Percentiles rank a stretch among this genome's conserved stretches.
These are phyloP conservation scores for Seminavis robusta DNA, from an alignment of 108 stramenopile species.

Conservation along the genomic window DNA sequence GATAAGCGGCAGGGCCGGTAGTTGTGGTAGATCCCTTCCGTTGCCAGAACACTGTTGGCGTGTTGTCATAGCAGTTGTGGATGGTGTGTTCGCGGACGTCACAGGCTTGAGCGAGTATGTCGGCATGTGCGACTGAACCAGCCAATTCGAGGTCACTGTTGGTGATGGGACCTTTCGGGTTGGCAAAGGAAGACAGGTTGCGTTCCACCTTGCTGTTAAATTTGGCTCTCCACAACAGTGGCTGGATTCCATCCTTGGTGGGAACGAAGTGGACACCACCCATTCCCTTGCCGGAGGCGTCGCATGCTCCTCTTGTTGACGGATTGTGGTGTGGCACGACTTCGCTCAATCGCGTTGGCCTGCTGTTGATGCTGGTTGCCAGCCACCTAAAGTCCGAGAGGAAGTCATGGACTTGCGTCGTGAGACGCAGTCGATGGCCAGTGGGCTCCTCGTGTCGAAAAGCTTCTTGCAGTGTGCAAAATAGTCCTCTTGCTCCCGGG, in stretches of 20 bases:
- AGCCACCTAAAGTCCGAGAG: constrained; percentile 21
- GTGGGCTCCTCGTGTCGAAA: constrained; percentile 2
- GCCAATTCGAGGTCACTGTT: constrained; percentile 43
- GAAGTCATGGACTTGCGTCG: constrained; percentile 3
- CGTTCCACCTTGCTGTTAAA: constrained; percentile 22
- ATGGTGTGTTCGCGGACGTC: constrained; percentile 30
- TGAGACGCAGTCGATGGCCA: constrained; percentile 3
- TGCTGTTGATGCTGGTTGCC: neutral
- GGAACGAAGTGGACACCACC: constrained; percentile 20
- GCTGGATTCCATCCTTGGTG: neutral
- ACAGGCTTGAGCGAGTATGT: constrained; percentile 19
- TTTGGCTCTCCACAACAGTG: constrained; percentile 35
- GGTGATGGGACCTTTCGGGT: constrained; percentile 23
- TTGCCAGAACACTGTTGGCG: constrained; percentile 29
- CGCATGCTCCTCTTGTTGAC: constrained; percentile 13
- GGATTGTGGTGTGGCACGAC: constrained; percentile 22
- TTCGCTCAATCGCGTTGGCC: constrained; percentile 36
- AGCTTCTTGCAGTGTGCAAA: constrained; percentile 34
- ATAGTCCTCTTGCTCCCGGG: constrained; percentile 30
- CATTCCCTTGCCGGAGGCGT: constrained; percentile 26
- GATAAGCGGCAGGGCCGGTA: constrained; percentile 23
- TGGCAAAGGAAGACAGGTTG: constrained; percentile 8
- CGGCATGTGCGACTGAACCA: constrained; percentile 36
- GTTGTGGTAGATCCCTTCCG: constrained; percentile 34
- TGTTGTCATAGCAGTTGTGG: constrained; percentile 27